Percentiles rank a stretch among this genome's conserved stretches.
Conservation (phyloP, 257 asterid species). For the Leptodermis oblonga region DNA sequence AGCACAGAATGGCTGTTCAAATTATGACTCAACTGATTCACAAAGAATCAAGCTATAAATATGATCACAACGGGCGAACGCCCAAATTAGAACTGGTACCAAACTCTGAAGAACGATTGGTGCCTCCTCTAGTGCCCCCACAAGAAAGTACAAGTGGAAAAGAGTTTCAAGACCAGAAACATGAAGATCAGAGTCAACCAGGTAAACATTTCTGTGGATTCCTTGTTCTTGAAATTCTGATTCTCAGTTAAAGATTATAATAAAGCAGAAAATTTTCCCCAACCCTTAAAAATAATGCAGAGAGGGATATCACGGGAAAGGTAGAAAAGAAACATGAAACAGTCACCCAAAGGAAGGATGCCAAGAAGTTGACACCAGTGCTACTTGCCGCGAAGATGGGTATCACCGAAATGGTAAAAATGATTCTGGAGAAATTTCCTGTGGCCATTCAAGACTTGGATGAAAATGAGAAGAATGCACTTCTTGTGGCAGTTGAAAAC, state of each 20-base stretch:
- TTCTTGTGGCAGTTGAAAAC: conserved; percentile 50
- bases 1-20: background rate
- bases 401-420: conserved; percentile 44
- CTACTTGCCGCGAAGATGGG: conserved; percentile 56
- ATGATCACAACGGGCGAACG: background rate
- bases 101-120: no score
- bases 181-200: background rate
- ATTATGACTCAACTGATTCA: background rate
- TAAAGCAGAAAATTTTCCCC: no score
- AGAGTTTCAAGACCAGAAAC: background rate
- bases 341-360: background rate
- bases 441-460: conserved; percentile 49
- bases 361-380: conserved; percentile 34
- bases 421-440: conserved; percentile 31
- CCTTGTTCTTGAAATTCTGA: no score
- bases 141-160: no score
- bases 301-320: no score
- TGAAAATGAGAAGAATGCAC: conserved; percentile 37
- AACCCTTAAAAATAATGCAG: no score
- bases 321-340: no score
- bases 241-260: no score
- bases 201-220: conserved; percentile 21
- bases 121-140: background rate
- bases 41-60: background rate
- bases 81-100: background rate